Conservation (phyloP, 371 early-diverging fungal genomes). For the Nematocida minor region DNA sequence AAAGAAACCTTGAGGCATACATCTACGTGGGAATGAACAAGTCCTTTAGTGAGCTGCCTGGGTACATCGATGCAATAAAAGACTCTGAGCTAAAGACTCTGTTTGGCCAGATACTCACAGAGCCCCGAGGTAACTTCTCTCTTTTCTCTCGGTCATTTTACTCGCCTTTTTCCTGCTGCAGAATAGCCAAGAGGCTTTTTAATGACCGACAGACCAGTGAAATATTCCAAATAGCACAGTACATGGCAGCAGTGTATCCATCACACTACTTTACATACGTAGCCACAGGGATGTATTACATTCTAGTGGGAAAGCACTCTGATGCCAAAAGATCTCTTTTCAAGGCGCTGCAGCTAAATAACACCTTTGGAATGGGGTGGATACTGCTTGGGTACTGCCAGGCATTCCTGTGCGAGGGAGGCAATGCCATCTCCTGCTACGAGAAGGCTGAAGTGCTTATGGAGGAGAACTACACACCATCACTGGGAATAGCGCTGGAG, state of each 20-base stretch:
- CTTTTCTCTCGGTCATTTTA: conserved; percentile 15
- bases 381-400: conserved; percentile 36
- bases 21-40: conserved; percentile 9
- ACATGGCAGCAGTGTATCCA: conserved; percentile 27
- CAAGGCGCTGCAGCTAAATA: conserved; percentile 35
- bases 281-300: conserved; percentile 38
- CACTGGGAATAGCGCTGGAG: conserved; percentile 40
- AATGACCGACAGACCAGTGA: conserved; percentile 15
- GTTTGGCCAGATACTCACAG: neutral
- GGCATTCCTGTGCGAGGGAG: conserved; percentile 36
- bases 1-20: conserved; percentile 33
- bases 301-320: neutral
- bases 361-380: conserved; percentile 18
- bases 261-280: conserved; percentile 26
- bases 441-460: conserved; percentile 36
- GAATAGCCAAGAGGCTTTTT: conserved; percentile 15
- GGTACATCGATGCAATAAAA: neutral
- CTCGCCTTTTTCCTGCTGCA: conserved; percentile 22
- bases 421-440: conserved; percentile 30
- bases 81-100: neutral
- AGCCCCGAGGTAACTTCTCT: neutral
- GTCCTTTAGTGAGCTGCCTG: neutral
- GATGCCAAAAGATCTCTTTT: conserved; percentile 39
- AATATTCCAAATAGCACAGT: conserved; percentile 43
- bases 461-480: conserved; percentile 13